A percentile compares a stretch with the other conserved stretches of the same genome.
These are phyloP conservation scores for Jackrogersella multiformis DNA, from an alignment of 495 filamentous ascomycete genomes.

Conservation along the genomic window DNA sequence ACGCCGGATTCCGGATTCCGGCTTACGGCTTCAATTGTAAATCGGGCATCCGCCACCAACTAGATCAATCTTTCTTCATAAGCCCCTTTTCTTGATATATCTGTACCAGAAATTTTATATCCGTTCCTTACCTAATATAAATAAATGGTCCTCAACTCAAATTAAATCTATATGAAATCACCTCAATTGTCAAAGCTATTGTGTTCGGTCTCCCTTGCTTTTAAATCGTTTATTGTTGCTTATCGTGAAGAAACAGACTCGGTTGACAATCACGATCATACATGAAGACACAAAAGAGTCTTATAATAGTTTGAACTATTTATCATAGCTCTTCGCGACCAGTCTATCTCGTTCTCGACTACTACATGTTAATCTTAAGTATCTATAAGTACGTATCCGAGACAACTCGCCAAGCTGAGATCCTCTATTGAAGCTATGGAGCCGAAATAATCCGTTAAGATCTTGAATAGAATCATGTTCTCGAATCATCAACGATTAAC, in stretches of 20 bases:
- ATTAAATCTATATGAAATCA: no score
- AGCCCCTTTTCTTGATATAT: no score
- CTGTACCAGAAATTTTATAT: no score
- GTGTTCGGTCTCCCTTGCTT: no score
- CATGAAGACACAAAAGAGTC: not conserved
- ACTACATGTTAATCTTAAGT: not conserved
- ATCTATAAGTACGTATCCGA: constrained; percentile 3
- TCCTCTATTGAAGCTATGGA: not conserved
- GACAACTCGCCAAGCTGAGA: constrained; percentile 9
- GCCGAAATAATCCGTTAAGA: not conserved
- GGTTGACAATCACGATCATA: not conserved
- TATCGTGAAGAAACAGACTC: not conserved
- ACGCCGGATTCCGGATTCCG: constrained; percentile 33
- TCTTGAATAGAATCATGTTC: not conserved
- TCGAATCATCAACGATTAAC: not conserved
- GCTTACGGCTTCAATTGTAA: constrained; percentile 1
- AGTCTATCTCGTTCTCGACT: not conserved
- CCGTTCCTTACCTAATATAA: no score
- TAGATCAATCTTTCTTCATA: no score
- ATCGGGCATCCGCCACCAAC: not conserved
- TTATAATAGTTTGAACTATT: not conserved
- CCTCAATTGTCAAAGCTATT: no score
- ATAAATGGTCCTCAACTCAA: no score
- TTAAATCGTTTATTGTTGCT: no score
- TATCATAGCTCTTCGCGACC: not conserved